Evolutionary conservation across 2,329 filamentous ascomycete species (phyloP).

Genomic region (Spiromastix sp.): DNA sequence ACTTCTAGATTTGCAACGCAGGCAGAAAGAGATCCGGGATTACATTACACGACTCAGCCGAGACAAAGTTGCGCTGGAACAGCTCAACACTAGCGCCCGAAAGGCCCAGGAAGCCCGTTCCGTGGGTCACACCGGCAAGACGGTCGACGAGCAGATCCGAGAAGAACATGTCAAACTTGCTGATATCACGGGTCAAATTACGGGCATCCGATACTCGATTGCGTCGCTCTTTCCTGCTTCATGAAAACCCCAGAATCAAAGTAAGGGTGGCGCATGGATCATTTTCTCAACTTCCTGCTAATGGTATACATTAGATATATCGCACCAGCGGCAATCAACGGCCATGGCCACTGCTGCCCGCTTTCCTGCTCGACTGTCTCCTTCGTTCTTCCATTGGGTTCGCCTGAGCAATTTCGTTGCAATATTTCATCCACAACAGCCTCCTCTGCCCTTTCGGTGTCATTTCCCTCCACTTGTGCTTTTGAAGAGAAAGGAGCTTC

Average conservation of each 20-base stretch:
- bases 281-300: not conserved
- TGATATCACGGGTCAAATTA: not conserved
- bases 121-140: conserved; percentile 1
- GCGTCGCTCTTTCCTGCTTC: not conserved
- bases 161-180: not conserved
- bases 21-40: too few species aligned
- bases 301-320: not conserved
- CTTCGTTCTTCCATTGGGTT: not conserved
- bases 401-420: not conserved
- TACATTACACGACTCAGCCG: too few species aligned
- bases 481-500: too few species aligned
- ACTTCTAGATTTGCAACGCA: too few species aligned
- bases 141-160: conserved; percentile 5
- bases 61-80: too few species aligned
- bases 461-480: too few species aligned
- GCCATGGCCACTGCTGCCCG: not conserved
- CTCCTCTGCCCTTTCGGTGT: too few species aligned
- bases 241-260: too few species aligned
- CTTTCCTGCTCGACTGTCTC: not conserved
- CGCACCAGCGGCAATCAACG: not conserved
- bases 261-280: too few species aligned
- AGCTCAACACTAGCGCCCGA: conserved; percentile 5
- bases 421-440: not conserved
- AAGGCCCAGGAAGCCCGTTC: not conserved
- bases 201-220: not conserved